Evolutionary conservation across 2,329 filamentous ascomycete genomes (phyloP).

Genomic region (Biscogniauxia mediterranea): DNA sequence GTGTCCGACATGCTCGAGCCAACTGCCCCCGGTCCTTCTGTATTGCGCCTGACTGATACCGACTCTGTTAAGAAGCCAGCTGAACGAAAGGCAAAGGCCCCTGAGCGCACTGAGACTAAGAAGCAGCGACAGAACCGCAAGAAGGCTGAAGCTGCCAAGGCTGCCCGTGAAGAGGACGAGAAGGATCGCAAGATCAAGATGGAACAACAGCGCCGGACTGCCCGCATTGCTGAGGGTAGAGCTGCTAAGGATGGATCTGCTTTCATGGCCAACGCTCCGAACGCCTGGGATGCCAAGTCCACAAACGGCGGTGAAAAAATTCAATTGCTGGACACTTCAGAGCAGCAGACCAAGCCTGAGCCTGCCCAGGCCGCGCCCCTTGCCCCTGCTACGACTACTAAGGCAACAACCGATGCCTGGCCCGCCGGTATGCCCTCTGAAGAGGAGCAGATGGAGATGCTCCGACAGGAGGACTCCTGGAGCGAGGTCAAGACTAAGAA

Average conservation of each 20-base stretch:
- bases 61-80: constrained; percentile 63
- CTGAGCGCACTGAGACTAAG: constrained; percentile 77
- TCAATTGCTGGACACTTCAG: constrained; percentile 59
- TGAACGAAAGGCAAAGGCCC: constrained; percentile 59
- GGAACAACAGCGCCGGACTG: constrained; percentile 80
- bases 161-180: constrained; percentile 73
- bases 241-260: constrained; percentile 76
- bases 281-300: constrained; percentile 41
- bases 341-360: constrained; percentile 39
- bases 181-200: constrained; percentile 70
- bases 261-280: constrained; percentile 47
- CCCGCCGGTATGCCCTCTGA: constrained; percentile 55
- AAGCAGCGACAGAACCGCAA: constrained; percentile 91
- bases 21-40: constrained; percentile 62
- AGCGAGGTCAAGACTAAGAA: constrained; percentile 53
- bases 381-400: constrained; percentile 33
- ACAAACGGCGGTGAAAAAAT: constrained; percentile 39
- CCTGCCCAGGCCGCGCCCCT: constrained; percentile 29
- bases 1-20: constrained; percentile 92
- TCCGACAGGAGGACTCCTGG: constrained; percentile 54
- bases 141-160: constrained; percentile 81
- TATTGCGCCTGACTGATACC: constrained; percentile 74
- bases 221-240: constrained; percentile 78
- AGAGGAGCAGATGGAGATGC: constrained; percentile 60
- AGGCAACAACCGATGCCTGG: constrained; percentile 41